Evolutionary conservation across 2,329 filamentous ascomycete species (phyloP), one percentile per base, ranked within the genome.

Genomic region (Coniochaeta sp.): DNA sequence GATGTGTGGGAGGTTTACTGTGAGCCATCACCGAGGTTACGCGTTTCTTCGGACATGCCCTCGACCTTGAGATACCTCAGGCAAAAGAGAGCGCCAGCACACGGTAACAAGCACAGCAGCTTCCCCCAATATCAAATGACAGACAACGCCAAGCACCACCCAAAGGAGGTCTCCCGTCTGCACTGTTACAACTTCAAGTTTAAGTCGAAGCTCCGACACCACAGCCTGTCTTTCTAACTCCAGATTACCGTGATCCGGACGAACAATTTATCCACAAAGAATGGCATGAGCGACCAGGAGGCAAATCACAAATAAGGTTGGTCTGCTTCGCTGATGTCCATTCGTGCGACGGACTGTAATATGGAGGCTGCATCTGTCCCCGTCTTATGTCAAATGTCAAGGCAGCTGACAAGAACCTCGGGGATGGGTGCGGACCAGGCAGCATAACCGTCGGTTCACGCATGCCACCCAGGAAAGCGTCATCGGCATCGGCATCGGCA

Each of bases 351-450:
- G 79, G 24, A 80, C 76, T 1, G 77, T 73, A 5, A 77, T 28
- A 73, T 73, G 33, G 76, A 75, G 60, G 78, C 77, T 4, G 67
- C 68, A 19, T 75, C 78, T 65, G 68, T n/a, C 81, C 1, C 60
- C 80, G 1, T 74, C 76, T 0, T 67, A 70, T n/a, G n/a, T n/a
- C n/a, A n/a, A n/a, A n/a, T n/a, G n/a, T 81, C 40, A 70, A 73
- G 44, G 65, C 70, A 0, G 65, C 67, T 8, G 71, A 76, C 69
- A 65, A 62, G 22, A 70, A 81, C 52, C 74, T 81, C 58, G 78
- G 81, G 62, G 70, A 79, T 34, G 79, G 79, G 57, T 79, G 78
- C 65, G 79, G 79, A 0, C 76, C 79, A 0, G 79, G 79, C 2
- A 79, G 76, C 33, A 81, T 82, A 64, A 77, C 79, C 4, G 69